phyloP scores from a whole-genome alignment of 768 basidiomycete species.

The Suillus bovinus region DNA sequence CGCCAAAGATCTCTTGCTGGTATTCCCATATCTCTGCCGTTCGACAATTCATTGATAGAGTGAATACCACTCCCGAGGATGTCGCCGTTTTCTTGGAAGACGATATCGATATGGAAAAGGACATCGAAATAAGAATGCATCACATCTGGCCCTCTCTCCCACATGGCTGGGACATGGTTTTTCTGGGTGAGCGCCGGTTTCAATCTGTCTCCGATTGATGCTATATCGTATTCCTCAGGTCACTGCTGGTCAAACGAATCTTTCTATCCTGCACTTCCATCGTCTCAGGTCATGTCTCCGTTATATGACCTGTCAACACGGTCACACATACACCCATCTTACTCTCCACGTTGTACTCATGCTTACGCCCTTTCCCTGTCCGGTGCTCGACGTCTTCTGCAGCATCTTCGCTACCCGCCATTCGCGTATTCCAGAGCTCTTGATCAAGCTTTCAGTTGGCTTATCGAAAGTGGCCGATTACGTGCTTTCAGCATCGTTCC shows the following conservation, averaged over 20 bases:
- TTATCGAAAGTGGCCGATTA: constrained; percentile 55
- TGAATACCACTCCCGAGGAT: constrained; percentile 26
- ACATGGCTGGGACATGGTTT: constrained; percentile 69
- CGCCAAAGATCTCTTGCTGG: constrained; percentile 69
- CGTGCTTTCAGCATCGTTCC: constrained; percentile 67
- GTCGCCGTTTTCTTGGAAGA: constrained; percentile 69
- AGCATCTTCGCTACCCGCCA: constrained; percentile 57
- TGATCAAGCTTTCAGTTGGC: constrained; percentile 73
- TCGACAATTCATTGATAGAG: constrained; percentile 40
- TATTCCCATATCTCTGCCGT: constrained; percentile 62
- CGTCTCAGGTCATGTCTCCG: constrained; percentile 13
- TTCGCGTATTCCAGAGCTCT: constrained; percentile 80
- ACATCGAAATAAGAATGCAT: constrained; percentile 45
- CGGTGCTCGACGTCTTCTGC: constrained; percentile 59
- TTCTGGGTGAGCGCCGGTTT: constrained; percentile 50
- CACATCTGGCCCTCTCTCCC: constrained; percentile 56
- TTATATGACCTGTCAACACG: not conserved
- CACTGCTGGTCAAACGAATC: constrained; percentile 82
- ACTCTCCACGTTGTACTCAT: constrained; percentile 69
- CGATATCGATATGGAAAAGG: constrained; percentile 75
- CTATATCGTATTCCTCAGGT: constrained; percentile 41
- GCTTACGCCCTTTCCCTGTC: constrained; percentile 59
- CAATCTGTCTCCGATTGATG: constrained; percentile 1
- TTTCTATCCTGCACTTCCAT: constrained; percentile 38
- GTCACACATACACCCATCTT: constrained; percentile 53